phyloP scores from a whole-genome alignment of 192 early-diverging fungal species.

The Gonapodya sp. region DNA sequence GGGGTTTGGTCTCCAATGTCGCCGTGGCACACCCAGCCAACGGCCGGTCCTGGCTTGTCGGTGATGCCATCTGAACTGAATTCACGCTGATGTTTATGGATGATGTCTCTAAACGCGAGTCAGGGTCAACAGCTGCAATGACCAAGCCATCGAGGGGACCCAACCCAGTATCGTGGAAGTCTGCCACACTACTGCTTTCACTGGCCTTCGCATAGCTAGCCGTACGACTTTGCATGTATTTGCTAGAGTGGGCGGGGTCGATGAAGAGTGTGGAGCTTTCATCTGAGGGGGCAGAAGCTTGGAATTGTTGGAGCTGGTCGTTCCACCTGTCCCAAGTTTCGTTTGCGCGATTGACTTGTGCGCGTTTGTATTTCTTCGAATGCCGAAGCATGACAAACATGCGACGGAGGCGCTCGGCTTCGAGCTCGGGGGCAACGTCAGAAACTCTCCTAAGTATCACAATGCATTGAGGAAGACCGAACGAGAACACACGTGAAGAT shows the following conservation, averaged over 20 bases:
- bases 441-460: background rate
- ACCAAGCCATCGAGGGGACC: background rate
- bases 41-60: background rate
- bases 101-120: background rate
- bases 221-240: background rate
- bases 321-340: constrained; percentile 3
- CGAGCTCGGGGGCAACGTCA: constrained; percentile 3
- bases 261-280: background rate
- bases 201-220: background rate
- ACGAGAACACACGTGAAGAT: background rate
- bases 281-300: background rate
- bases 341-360: background rate
- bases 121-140: background rate
- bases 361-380: background rate
- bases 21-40: background rate
- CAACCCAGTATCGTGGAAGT: background rate
- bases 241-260: background rate
- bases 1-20: background rate
- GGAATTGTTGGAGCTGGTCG: background rate
- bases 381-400: constrained; percentile 4
- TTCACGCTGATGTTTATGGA: background rate
- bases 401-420: constrained; percentile 6
- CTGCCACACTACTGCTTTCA: background rate
- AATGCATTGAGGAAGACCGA: background rate
- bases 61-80: background rate